Evolutionary conservation across 2,329 filamentous ascomycete species (phyloP), one percentile per base, ranked within the genome.

Genomic region (Periglandula ipomoeae): DNA sequence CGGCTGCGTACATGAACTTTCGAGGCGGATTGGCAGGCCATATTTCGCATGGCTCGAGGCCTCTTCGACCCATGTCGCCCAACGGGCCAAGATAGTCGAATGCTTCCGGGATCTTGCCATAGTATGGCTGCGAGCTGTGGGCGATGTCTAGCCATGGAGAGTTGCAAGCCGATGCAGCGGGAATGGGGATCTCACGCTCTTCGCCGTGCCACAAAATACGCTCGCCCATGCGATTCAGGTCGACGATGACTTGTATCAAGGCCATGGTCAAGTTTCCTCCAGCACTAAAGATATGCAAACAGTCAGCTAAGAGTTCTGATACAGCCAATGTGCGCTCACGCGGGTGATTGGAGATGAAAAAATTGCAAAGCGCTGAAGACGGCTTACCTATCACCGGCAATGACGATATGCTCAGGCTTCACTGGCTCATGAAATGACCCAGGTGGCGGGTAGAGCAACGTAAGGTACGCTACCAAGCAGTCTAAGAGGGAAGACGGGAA

Each of bases 401-500:
- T 70, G 9, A 89, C 79, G 38, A 93, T 82, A 48, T 87, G 71
- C 38, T 72, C 69, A 0, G 87, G 73, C 5, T 72, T 67, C 1
- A 91, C 76, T 2, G 86, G 69, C 13, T 75, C 70, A 61, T 93
- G 87, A 40, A 81, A 75, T 0, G 85, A 76, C 17, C 75, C 83
- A 0, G 78, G 70, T 0, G 84, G 83, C 11, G 87, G 87, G 57
- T 88, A 83, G 1, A 93, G 71, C 6, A 90, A 71, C 0, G 78
- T 78, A 32, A 93, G 72, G 59, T 91, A 93, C 0, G 84, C 81
- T 27, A 84, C 71, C 9, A 91, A 66, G 1, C 78, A 84, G 59
- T 93, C 87, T 39, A 91, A 68, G 6, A 93, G 65, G 2, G 85
- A 85, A 0, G 84, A 72, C 0, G 87, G 87, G 60, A 93, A 93